Percentiles rank a stretch among this genome's conserved stretches.
These are phyloP conservation scores for Pleurozium schreberi DNA, from an alignment of 225 moss, liverwort and hornwort genomes.

Conservation along the genomic window DNA sequence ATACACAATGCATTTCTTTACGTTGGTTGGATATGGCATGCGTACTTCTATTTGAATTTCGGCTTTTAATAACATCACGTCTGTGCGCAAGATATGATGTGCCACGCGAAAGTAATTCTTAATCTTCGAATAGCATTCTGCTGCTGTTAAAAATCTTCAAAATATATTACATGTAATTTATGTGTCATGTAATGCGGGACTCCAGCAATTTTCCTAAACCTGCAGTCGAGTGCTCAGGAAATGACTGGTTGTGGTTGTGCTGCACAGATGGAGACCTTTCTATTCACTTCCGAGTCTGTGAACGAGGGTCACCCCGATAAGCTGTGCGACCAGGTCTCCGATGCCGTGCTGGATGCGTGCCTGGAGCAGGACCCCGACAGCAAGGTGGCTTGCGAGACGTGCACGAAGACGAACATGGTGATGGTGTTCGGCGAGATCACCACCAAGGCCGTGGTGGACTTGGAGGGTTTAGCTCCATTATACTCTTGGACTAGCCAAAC, in stretches of 20 bases:
- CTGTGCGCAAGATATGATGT: no score
- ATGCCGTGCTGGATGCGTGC: constrained; percentile 71
- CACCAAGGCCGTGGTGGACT: constrained; percentile 69
- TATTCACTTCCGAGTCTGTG: constrained; percentile 81
- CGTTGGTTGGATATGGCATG: not conserved
- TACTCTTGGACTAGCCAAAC: no score
- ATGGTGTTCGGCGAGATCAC: constrained; percentile 90
- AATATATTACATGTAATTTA: accelerated
- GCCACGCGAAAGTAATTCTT: no score
- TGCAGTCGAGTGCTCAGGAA: no score
- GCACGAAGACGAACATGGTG: constrained; percentile 86
- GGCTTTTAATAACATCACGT: no score
- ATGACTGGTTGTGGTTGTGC: not conserved
- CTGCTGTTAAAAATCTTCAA: not conserved
- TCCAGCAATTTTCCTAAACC: not conserved
- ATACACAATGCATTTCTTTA: not conserved
- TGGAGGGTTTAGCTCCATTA: no score
- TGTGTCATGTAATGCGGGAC: not conserved
- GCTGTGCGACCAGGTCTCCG: constrained; percentile 77
- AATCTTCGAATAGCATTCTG: no score
- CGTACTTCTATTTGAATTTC: not conserved
- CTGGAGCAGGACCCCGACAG: constrained; percentile 73
- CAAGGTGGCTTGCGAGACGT: constrained; percentile 81
- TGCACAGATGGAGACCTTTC: constrained; percentile 56
- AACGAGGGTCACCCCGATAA: constrained; percentile 92